Evolutionary conservation across 257 asterid genomes (phyloP).

Genomic region (Primulina tabacum): DNA sequence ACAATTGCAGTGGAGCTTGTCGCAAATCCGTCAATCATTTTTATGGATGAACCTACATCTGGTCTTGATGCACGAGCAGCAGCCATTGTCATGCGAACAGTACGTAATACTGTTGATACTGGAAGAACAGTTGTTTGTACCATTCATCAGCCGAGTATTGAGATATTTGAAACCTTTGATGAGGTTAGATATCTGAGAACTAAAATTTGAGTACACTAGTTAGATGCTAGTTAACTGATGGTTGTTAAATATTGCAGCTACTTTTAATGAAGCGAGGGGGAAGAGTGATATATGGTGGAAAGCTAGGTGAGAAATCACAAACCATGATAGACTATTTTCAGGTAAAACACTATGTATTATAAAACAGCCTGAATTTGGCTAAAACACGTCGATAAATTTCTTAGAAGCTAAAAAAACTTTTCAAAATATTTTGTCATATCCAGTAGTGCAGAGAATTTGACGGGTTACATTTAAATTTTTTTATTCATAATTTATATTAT

Average conservation of each 20-base stretch:
- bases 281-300: slow-evolving; percentile 84
- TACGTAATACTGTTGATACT: slow-evolving; percentile 90
- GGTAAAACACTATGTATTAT: slow-evolving; percentile 36
- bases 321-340: slow-evolving; percentile 73
- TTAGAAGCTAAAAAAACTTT: neutral
- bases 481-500: no score
- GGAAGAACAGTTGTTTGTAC: slow-evolving; percentile 98
- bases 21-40: slow-evolving; percentile 89
- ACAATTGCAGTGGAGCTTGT: slow-evolving; percentile 98
- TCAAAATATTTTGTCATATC: no score
- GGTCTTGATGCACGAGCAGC: slow-evolving; percentile 98
- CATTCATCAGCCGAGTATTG: slow-evolving; percentile 93
- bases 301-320: slow-evolving; percentile 76
- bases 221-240: slow-evolving; percentile 12
- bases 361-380: neutral
- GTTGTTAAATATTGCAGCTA: slow-evolving; percentile 45
- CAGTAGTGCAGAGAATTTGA: no score
- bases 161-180: slow-evolving; percentile 92
- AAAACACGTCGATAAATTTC: neutral
- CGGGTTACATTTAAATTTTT: no score
- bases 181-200: slow-evolving; percentile 52
- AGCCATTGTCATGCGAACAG: slow-evolving; percentile 97
- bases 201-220: neutral
- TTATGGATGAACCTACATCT: slow-evolving; percentile 97
- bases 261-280: slow-evolving; percentile 95